phyloP scores from a whole-genome alignment of 768 basidiomycete genomes.

The Naganishia vishniacii region DNA sequence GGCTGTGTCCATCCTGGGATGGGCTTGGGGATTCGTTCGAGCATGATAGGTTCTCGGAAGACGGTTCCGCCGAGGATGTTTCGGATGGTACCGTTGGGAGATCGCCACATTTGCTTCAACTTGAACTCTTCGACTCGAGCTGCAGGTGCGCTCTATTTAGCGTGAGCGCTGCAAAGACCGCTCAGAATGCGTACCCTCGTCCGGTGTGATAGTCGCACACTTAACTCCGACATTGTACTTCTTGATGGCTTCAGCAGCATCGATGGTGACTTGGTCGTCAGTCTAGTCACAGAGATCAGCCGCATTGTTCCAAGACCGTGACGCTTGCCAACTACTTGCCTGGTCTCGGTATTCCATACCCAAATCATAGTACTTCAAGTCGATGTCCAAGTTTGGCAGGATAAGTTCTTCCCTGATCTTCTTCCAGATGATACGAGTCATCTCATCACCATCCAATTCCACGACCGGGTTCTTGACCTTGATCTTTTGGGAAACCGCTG shows the following conservation, averaged over 20 bases:
- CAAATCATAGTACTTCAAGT: slow-evolving; percentile 98
- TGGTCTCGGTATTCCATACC: slow-evolving; percentile 88
- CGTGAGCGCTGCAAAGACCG: slow-evolving; percentile 3
- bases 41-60: slow-evolving; percentile 96
- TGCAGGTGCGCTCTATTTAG: background rate
- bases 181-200: slow-evolving; percentile 57
- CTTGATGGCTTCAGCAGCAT: slow-evolving; percentile 88
- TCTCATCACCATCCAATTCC: slow-evolving; percentile 95
- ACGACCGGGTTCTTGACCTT: slow-evolving; percentile 81
- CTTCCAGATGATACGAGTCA: slow-evolving; percentile 99
- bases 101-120: slow-evolving; percentile 97
- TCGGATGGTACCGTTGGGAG: slow-evolving; percentile 94
- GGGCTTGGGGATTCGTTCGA: slow-evolving; percentile 81
- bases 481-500: slow-evolving; percentile 51
- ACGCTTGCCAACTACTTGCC: slow-evolving; percentile 50
- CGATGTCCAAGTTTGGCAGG: slow-evolving; percentile 84
- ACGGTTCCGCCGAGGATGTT: slow-evolving; percentile 98
- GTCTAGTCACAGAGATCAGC: slow-evolving; percentile 55
- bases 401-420: slow-evolving; percentile 96
- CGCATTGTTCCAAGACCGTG: background rate
- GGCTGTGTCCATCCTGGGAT: slow-evolving; percentile 96
- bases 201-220: slow-evolving; percentile 98
- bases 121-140: slow-evolving; percentile 65
- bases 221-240: slow-evolving; percentile 96
- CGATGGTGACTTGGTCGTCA: slow-evolving; percentile 84